These are phyloP conservation scores for Protostelium mycophagum DNA, from an alignment of 78 protist species.

Conservation along the genomic window DNA sequence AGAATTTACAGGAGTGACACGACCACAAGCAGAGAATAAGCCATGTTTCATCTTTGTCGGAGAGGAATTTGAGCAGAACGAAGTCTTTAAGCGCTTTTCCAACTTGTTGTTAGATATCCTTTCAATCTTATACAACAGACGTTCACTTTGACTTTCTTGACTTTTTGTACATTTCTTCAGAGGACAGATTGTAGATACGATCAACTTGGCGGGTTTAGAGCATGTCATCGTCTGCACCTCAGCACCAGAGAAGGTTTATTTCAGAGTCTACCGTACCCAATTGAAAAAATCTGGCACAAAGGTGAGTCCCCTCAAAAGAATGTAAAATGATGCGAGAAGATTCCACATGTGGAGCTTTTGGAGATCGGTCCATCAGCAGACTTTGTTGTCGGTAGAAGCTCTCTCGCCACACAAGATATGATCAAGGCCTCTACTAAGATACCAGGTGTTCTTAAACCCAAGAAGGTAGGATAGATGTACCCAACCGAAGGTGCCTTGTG, in stretches of 20 bases:
- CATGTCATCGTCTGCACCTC: conserved; percentile 70
- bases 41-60: conserved; percentile 82
- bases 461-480: background rate
- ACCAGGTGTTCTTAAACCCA: background rate
- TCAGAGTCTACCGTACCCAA: conserved; percentile 49
- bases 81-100: conserved; percentile 15
- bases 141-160: background rate
- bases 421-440: conserved; percentile 7
- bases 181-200: conserved; percentile 50
- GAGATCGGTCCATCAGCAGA: conserved; percentile 79
- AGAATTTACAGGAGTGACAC: conserved; percentile 7
- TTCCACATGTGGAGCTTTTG: conserved; percentile 65
- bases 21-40: conserved; percentile 54
- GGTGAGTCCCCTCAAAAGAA: no score
- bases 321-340: no score
- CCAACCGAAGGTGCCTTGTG: background rate
- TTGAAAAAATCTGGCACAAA: conserved; percentile 71
- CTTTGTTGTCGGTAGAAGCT: conserved; percentile 44
- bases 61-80: conserved; percentile 57
- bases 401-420: conserved; percentile 36
- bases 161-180: conserved; percentile 44
- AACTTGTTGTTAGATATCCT: conserved; percentile 64
- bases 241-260: conserved; percentile 12
- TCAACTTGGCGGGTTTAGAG: conserved; percentile 75
- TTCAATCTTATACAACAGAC: background rate